Base-by-base conservation (phyloP, 495 filamentous ascomycete genomes). In the Antarctomyces pellizariae region DNA sequence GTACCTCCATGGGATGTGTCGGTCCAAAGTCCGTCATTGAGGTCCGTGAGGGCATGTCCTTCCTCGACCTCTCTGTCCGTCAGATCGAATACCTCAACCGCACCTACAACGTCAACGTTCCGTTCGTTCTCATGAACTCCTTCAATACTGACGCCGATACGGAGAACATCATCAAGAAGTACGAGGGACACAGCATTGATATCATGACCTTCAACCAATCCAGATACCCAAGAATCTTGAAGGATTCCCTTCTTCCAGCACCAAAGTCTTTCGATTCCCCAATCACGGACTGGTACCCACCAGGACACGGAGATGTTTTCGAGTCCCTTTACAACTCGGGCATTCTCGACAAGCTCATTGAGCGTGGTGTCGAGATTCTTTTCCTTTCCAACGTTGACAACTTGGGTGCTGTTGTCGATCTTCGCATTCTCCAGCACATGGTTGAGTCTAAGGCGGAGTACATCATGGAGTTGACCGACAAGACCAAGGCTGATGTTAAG, bases 401-500 rank as follows among this genome's bases (percentile, higher is more conserved):
- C 64, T 56, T 99, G 36, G 86, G 86, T 41, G 86, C 86, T 30
- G 89, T 95, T 13, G 86, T 95, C 31, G 86, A 99, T 52, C 68
- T 95, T 34, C 74, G 77, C 48, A 93, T 99, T 43, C 65, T 99
- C 42, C 79, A 95, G 58, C 86, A 99, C 67, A 95, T 99, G 89
- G 76, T 83, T 11, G 75, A 93, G 66, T 76, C 77, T 38, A 57
- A 82, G 35, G 57, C 84, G 18, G 86, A 99, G 54, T 99, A 99
- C 65, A 79, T 99, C 48, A 99, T 99, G 86, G 86, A 99, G 54
- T 56, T 99, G 54, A 99, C 86, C 36, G 89, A 95, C 62, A 99
- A 99, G 82, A 99, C 86, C 50, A 99, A 99, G 75, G 86, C 86
- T 32, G 86, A 99, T 45, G 86, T 99, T 51, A 99, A 99, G 73